These are phyloP conservation scores for Nematodospora anomalae DNA, from an alignment of 1,139 yeast genomes.

Conservation along the genomic window DNA sequence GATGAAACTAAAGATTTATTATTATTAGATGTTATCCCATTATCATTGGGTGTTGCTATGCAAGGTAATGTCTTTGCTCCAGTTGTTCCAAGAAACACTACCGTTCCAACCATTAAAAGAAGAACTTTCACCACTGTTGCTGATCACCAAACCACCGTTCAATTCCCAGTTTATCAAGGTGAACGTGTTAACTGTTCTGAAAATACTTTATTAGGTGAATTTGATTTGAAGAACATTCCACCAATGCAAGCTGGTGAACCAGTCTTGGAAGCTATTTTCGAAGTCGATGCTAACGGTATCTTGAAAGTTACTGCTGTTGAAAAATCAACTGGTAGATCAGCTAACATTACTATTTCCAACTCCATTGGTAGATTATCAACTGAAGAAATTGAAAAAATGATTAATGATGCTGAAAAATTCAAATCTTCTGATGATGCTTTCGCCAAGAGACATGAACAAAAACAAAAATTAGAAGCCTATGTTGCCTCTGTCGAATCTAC, in stretches of 20 bases:
- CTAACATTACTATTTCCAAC: constrained; percentile 99
- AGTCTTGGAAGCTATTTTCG: constrained; percentile 98
- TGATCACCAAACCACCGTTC: constrained; percentile 99
- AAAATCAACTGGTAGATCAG: constrained; percentile 98
- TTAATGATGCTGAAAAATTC: constrained; percentile 97
- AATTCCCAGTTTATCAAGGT: constrained; percentile 99
- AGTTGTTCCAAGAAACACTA: constrained; percentile 99
- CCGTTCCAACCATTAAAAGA: constrained; percentile 99
- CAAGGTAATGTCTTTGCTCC: constrained; percentile 99
- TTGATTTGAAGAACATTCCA: constrained; percentile 98
- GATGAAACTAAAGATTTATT: constrained; percentile 97
- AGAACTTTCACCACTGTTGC: constrained; percentile 99
- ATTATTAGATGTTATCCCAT: constrained; percentile 97
- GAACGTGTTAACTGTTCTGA: constrained; percentile 99
- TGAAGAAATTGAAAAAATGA: constrained; percentile 98
- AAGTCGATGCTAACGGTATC: constrained; percentile 99
- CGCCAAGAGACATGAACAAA: constrained; percentile 99
- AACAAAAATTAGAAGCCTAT: constrained; percentile 99
- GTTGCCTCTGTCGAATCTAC: constrained; percentile 96
- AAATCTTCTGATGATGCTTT: constrained; percentile 98
- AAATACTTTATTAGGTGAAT: constrained; percentile 99
- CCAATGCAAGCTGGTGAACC: constrained; percentile 99
- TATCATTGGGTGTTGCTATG: constrained; percentile 99
- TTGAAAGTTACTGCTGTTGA: constrained; percentile 99
- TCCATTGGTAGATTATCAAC: constrained; percentile 98